A percentile compares a stretch with the other conserved stretches of the same genome.
phyloP scores from a whole-genome alignment of 768 basidiomycete species.

The Podaxis carcinomalis region DNA sequence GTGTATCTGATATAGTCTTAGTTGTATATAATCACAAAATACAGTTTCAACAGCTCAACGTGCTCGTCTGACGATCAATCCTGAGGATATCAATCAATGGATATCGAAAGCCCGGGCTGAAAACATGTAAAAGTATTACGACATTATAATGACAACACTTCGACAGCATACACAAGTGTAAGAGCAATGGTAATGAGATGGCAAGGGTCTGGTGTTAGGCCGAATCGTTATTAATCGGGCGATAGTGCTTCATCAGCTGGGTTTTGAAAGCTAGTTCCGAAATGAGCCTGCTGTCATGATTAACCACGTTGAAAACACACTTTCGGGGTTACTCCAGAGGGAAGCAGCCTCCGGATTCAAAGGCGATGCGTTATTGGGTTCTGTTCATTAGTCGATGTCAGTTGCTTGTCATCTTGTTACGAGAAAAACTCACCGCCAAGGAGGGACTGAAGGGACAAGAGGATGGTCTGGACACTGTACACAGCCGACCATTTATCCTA shows the following conservation, averaged over 20 bases:
- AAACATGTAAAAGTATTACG: slow-evolving; percentile 6
- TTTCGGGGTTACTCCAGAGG: slow-evolving; percentile 71
- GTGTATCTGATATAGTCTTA: no score
- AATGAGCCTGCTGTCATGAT: slow-evolving; percentile 8
- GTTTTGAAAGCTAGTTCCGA: slow-evolving; percentile 55
- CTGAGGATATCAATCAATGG: slow-evolving; percentile 1
- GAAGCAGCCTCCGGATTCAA: slow-evolving; percentile 83
- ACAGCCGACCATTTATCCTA: slow-evolving; percentile 94
- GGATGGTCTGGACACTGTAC: slow-evolving; percentile 86
- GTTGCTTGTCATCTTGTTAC: neutral
- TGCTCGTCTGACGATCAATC: no score
- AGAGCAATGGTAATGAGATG: neutral
- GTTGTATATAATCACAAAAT: no score
- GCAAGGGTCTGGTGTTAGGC: slow-evolving; percentile 15
- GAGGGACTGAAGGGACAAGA: slow-evolving; percentile 82
- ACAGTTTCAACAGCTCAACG: no score
- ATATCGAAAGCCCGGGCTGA: neutral
- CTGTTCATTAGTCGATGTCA: slow-evolving; percentile 31
- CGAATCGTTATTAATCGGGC: slow-evolving; percentile 40
- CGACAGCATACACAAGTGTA: neutral
- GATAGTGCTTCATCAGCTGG: slow-evolving; percentile 72
- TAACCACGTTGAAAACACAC: slow-evolving; percentile 30
- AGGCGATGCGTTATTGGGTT: slow-evolving; percentile 92
- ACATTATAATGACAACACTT: neutral
- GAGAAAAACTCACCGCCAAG: slow-evolving; percentile 67